A percentile compares a stretch with the other conserved stretches of the same genome.
Conservation (phyloP, 140 eudicot genomes). For the Erigeron philadelphicus region DNA sequence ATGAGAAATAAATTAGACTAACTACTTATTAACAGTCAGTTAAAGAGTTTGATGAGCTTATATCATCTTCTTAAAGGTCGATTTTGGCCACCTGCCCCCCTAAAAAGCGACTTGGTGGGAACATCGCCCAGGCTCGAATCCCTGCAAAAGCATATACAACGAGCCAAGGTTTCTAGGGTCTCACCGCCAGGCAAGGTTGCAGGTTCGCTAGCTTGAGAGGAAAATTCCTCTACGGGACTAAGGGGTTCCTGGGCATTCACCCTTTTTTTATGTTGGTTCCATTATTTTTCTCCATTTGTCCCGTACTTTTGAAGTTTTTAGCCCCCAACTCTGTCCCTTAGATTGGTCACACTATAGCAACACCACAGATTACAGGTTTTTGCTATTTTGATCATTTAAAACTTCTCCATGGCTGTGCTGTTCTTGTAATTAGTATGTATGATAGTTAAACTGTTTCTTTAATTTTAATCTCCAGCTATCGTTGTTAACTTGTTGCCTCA, state of each 20-base stretch:
- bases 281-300: background rate
- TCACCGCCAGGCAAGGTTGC: no score
- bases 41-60: background rate
- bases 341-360: slow-evolving; percentile 7
- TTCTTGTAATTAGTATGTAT: background rate
- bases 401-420: background rate
- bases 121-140: no score
- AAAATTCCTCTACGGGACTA: no score
- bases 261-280: background rate
- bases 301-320: background rate
- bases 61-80: background rate
- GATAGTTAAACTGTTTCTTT: background rate
- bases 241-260: no score
- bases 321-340: background rate
- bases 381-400: background rate
- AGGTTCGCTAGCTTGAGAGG: no score
- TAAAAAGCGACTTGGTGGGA: no score
- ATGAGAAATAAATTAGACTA: background rate
- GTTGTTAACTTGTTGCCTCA: no score
- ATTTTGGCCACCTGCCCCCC: no score
- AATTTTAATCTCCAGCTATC: background rate
- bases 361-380: background rate
- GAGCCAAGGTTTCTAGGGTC: no score
- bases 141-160: no score
- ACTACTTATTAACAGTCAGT: background rate